Conservation (phyloP, 495 filamentous ascomycete species). For the Arthonia radiata region DNA sequence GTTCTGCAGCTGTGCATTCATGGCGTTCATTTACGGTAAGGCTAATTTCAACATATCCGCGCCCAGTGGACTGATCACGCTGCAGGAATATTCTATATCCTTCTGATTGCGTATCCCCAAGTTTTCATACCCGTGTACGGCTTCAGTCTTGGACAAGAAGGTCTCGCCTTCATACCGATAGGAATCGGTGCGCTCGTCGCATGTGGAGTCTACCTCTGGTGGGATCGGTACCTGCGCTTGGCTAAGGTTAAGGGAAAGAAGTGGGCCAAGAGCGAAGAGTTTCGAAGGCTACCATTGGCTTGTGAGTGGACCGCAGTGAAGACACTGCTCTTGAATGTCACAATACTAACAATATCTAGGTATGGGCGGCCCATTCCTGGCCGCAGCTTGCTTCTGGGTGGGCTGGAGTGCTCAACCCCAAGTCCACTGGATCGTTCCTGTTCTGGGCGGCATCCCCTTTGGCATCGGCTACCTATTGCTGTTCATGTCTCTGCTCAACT, state of each 20-base stretch:
- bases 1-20: conserved; percentile 35
- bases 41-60: conserved; percentile 4
- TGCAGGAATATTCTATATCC: conserved; percentile 21
- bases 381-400: conserved; percentile 43
- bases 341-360: too few species aligned
- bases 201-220: conserved; percentile 23
- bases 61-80: too few species aligned
- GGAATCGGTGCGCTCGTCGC: conserved; percentile 18
- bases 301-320: too few species aligned
- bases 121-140: conserved; percentile 13
- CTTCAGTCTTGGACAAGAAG: conserved; percentile 14
- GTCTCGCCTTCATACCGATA: conserved; percentile 16
- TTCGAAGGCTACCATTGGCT: conserved; percentile 38
- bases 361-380: conserved; percentile 37
- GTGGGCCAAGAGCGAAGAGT: conserved; percentile 29
- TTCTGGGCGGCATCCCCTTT: conserved; percentile 38
- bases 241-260: too few species aligned
- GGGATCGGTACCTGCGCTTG: conserved; percentile 27
- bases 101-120: conserved; percentile 17
- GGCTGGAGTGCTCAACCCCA: conserved; percentile 33
- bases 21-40: conserved; percentile 5
- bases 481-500: conserved; percentile 51
- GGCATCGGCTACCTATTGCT: conserved; percentile 44
- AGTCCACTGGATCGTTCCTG: conserved; percentile 38
- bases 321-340: too few species aligned